Conservation (phyloP, 495 filamentous ascomycete genomes). For the Tetracladium setigerum region DNA sequence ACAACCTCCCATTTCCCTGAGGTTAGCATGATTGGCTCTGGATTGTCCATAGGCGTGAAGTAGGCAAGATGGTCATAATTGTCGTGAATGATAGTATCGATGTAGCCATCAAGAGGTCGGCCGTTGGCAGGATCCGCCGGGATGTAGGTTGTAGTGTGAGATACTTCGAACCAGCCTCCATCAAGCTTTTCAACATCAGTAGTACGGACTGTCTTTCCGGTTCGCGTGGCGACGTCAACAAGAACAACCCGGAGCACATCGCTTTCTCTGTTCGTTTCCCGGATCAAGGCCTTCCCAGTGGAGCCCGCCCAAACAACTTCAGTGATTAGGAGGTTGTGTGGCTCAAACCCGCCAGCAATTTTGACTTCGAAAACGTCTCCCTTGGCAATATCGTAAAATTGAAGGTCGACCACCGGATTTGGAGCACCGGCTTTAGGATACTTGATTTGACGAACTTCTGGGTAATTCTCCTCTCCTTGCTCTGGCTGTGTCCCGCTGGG, state of each 20-base stretch:
- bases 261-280: slow-evolving; percentile 91
- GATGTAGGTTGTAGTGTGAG: slow-evolving; percentile 77
- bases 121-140: slow-evolving; percentile 76
- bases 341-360: slow-evolving; percentile 66
- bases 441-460: slow-evolving; percentile 86
- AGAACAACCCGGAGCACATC: slow-evolving; percentile 80
- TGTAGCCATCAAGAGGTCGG: slow-evolving; percentile 76
- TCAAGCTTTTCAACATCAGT: slow-evolving; percentile 74
- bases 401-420: slow-evolving; percentile 79
- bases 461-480: slow-evolving; percentile 78
- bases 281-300: slow-evolving; percentile 65
- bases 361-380: slow-evolving; percentile 72
- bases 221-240: slow-evolving; percentile 67
- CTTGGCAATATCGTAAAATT: slow-evolving; percentile 82
- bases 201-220: slow-evolving; percentile 71
- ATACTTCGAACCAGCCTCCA: slow-evolving; percentile 95
- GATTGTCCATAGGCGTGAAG: slow-evolving; percentile 83
- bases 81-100: slow-evolving; percentile 83
- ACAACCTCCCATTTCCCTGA: slow-evolving; percentile 92
- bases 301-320: slow-evolving; percentile 85
- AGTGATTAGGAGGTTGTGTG: slow-evolving; percentile 84
- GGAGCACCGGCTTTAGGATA: slow-evolving; percentile 95
- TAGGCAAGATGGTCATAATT: slow-evolving; percentile 90
- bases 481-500: slow-evolving; percentile 69
- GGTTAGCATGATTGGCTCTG: slow-evolving; percentile 75